Evolutionary conservation across 2,329 filamentous ascomycete species (phyloP).

Genomic region (Stachybotrys chartarum): DNA sequence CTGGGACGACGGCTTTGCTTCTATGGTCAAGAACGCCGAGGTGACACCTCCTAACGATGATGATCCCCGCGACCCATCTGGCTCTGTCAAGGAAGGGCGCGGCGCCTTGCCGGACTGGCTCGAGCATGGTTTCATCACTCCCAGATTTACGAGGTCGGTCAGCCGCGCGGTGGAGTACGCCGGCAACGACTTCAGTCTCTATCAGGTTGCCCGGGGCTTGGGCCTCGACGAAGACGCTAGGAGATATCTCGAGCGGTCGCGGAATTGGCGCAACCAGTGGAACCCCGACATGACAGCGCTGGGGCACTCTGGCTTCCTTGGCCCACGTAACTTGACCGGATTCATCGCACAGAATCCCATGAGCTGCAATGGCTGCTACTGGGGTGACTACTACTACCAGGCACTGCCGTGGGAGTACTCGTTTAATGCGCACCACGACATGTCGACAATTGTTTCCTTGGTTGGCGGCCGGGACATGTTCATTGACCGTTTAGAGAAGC

Average conservation of each 20-base stretch:
- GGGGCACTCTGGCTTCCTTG: slow-evolving; percentile 59
- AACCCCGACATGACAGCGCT: slow-evolving; percentile 49
- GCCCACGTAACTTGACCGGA: slow-evolving; percentile 47
- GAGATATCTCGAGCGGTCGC: slow-evolving; percentile 55
- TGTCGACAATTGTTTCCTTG: slow-evolving; percentile 43
- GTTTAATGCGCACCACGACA: slow-evolving; percentile 63
- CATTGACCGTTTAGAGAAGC: slow-evolving; percentile 49
- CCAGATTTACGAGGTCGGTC: slow-evolving; percentile 52
- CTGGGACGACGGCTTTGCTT: slow-evolving; percentile 55
- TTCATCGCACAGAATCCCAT: slow-evolving; percentile 36
- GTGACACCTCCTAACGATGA: slow-evolving; percentile 51
- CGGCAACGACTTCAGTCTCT: slow-evolving; percentile 61
- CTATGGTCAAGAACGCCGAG: slow-evolving; percentile 63
- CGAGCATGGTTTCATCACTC: slow-evolving; percentile 57
- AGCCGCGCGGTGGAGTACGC: slow-evolving; percentile 61
- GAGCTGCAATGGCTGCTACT: slow-evolving; percentile 58
- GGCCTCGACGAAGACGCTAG: slow-evolving; percentile 40
- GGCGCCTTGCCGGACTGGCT: slow-evolving; percentile 66
- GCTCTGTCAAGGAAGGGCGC: slow-evolving; percentile 60
- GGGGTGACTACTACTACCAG: slow-evolving; percentile 53
- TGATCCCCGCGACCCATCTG: slow-evolving; percentile 48
- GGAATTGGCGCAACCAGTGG: slow-evolving; percentile 69
- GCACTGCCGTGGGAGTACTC: slow-evolving; percentile 58
- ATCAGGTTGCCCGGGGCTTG: slow-evolving; percentile 56
- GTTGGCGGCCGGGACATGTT: slow-evolving; percentile 50